Evolutionary conservation across 208 protist species (phyloP), one percentile per base, ranked within the genome.

Genomic region (Leishmania turanica): DNA sequence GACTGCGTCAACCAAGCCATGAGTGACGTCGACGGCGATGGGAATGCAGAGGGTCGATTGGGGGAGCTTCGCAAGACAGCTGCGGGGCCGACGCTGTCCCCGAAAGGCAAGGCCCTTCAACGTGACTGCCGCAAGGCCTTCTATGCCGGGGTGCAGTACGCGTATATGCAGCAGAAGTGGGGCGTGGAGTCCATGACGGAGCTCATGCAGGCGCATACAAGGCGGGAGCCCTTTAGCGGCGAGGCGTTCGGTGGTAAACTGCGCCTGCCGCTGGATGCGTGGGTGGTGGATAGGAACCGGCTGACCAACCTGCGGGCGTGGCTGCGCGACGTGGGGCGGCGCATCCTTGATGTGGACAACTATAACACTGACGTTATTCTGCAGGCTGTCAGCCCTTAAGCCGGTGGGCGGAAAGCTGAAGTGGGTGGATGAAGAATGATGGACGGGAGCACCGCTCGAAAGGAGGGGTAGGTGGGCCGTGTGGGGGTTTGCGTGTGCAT

Each of bases 191-290:
- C 66, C 27, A 65, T 86, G 21, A 13, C 42, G 64, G 71, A 82
- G n/a, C 65, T 86, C 45, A 64, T 31, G 62, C 2, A 7, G 0
- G 40, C 71, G 15, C 11, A 13, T 8, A 58, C 77, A 75, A 4
- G 2, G 17, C 17, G 49, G n/a, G 60, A 77, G 56, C 82, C 82
- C 4, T 86, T 75, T 56, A 37, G 64, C 11, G 13, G 31, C 47
- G 77, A 86, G 21, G 73, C 51, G 2, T 86, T 86, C 37, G 58
- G 24, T 24, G 82, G 82, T 1, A 80, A 49, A 42, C 56, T 34
- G n/a, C 82, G 80, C 56, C 75, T 86, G 6, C 82, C 82, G 64
- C 78, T 86, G 62, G 82, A 86, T 49, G 82, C 82, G 72, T 86
- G 82, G 82, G 82, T 82, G 42, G 78, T 82, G 5, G 78, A 86